phyloP scores from a whole-genome alignment of 768 basidiomycete genomes.

The Hirschioporus abietinus region DNA sequence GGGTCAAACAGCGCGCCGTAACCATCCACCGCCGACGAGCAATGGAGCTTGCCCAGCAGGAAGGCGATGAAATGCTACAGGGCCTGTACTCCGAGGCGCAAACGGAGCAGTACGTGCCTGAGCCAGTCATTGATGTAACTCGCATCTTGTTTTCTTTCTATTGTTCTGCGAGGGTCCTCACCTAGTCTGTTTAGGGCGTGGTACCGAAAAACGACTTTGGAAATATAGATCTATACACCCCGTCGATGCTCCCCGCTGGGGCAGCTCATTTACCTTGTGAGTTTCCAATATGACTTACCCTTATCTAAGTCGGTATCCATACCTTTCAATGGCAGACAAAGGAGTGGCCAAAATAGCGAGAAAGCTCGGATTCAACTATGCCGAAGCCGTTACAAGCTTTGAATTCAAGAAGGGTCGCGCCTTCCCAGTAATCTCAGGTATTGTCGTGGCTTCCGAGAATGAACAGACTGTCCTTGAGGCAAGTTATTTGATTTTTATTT shows the following conservation, averaged over 20 bases:
- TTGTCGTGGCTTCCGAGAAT: constrained; percentile 82
- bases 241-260: constrained; percentile 89
- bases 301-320: constrained; percentile 14
- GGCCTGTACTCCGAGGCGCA: constrained; percentile 82
- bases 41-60: constrained; percentile 49
- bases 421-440: constrained; percentile 75
- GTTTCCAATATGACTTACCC: constrained; percentile 25
- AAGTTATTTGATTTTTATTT: constrained; percentile 17
- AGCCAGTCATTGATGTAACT: constrained; percentile 74
- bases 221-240: constrained; percentile 93
- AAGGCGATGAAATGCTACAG: constrained; percentile 65
- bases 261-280: constrained; percentile 87
- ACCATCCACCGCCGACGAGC: constrained; percentile 78
- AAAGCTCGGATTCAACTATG: constrained; percentile 82
- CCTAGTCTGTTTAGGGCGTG: constrained; percentile 54
- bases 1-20: constrained; percentile 77
- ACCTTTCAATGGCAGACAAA: constrained; percentile 49
- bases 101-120: constrained; percentile 75
- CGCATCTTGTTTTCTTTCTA: constrained; percentile 8
- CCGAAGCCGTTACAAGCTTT: constrained; percentile 94
- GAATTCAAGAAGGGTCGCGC: constrained; percentile 94
- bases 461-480: constrained; percentile 74
- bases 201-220: constrained; percentile 96
- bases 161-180: constrained; percentile 2
- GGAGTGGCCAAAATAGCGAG: constrained; percentile 86